Conservation (phyloP, 352 stramenopile species). For the Phytophthora brassicae region DNA sequence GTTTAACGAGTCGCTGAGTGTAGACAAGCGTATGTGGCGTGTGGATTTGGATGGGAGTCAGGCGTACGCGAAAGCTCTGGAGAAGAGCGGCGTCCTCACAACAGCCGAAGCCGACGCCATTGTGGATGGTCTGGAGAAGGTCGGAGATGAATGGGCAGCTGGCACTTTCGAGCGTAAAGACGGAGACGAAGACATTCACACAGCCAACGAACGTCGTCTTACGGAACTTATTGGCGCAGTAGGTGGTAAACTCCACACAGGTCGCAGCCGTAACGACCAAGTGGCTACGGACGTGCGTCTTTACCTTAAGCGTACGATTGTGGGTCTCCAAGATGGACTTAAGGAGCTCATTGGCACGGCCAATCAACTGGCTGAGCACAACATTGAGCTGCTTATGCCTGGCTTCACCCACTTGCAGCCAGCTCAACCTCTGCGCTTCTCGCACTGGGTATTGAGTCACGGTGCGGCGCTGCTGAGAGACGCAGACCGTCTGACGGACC, state of each 20-base stretch:
- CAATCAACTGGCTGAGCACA: slow-evolving; percentile 85
- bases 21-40: slow-evolving; percentile 97
- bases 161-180: slow-evolving; percentile 87
- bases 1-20: slow-evolving; percentile 98
- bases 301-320: slow-evolving; percentile 88
- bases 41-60: slow-evolving; percentile 96
- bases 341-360: slow-evolving; percentile 92
- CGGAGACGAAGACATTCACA: slow-evolving; percentile 99
- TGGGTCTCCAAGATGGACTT: slow-evolving; percentile 68
- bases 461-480: slow-evolving; percentile 93
- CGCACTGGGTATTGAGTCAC: slow-evolving; percentile 98
- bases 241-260: slow-evolving; percentile 97
- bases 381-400: slow-evolving; percentile 97
- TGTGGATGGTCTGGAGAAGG: slow-evolving; percentile 31
- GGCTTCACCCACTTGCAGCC: slow-evolving; percentile 99
- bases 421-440: slow-evolving; percentile 97
- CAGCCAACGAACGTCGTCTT: slow-evolving; percentile 97
- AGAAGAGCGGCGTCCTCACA: slow-evolving; percentile 93
- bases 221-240: slow-evolving; percentile 97
- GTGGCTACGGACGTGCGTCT: slow-evolving; percentile 97
- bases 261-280: slow-evolving; percentile 96
- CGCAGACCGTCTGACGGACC: slow-evolving; percentile 91
- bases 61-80: slow-evolving; percentile 92
- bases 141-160: slow-evolving; percentile 32
- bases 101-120: slow-evolving; percentile 73